Percentiles rank a stretch among this genome's conserved stretches.
These are phyloP conservation scores for Nitzschia sp. DNA, from an alignment of 108 stramenopile genomes.

Conservation along the genomic window DNA sequence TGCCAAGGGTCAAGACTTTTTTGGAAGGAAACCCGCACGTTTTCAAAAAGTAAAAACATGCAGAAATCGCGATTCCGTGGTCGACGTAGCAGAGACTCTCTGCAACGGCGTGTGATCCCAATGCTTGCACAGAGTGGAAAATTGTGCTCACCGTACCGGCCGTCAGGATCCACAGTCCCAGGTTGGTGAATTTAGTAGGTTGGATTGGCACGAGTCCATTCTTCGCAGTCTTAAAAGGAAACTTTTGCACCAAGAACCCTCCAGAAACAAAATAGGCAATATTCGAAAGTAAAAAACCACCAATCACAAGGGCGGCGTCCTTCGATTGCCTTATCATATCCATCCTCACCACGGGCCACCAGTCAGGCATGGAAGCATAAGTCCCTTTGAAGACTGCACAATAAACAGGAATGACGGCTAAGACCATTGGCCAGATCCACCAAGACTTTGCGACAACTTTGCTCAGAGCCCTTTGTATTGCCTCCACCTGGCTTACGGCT, in stretches of 20 bases:
- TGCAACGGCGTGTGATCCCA: conserved; percentile 35
- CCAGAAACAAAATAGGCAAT: conserved; percentile 37
- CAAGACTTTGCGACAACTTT: conserved; percentile 10
- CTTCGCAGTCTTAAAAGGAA: background rate
- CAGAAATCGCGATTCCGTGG: conserved; percentile 45
- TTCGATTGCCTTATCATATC: conserved; percentile 14
- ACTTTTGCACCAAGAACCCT: conserved; percentile 1
- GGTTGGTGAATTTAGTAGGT: conserved; percentile 3
- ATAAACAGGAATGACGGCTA: conserved; percentile 37
- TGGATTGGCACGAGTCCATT: background rate
- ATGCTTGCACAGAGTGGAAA: conserved; percentile 45
- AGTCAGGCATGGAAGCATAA: conserved; percentile 32
- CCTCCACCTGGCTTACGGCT: background rate
- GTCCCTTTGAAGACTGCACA: conserved; percentile 13
- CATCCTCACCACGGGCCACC: conserved; percentile 40
- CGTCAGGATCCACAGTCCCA: conserved; percentile 32
- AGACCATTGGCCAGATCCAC: conserved; percentile 37
- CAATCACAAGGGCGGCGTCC: conserved; percentile 15
- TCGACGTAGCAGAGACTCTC: conserved; percentile 44
- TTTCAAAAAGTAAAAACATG: conserved; percentile 34
- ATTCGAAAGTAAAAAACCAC: conserved; percentile 35
- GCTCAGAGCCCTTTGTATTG: background rate
- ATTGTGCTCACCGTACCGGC: conserved; percentile 44
- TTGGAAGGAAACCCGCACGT: conserved; percentile 38
- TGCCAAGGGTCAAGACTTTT: conserved; percentile 24